Conservation (phyloP, 306 rosid genomes). For the Begonia peltatifolia region DNA sequence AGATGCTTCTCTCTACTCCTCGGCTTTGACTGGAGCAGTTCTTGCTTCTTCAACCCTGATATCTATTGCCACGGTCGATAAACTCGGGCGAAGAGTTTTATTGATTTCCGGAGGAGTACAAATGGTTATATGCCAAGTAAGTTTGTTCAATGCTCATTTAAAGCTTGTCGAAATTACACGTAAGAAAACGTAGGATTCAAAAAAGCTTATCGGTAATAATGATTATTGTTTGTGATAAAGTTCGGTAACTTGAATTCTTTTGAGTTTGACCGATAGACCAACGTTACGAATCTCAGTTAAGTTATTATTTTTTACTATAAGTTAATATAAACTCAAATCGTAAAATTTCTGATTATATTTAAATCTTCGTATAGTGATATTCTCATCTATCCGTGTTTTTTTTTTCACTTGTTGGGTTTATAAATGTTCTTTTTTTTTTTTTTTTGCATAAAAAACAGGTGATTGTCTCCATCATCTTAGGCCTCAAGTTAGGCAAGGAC, state of each 20-base stretch:
- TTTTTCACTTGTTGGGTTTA: neutral
- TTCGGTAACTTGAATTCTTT: too few species aligned
- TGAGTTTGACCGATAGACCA: too few species aligned
- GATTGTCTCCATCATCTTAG: conserved; percentile 55
- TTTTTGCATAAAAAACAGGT: conserved; percentile 28
- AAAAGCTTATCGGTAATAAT: too few species aligned
- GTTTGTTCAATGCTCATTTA: neutral
- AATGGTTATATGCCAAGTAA: conserved; percentile 81
- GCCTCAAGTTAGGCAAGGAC: conserved; percentile 44
- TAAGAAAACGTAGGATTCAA: too few species aligned
- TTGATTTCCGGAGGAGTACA: conserved; percentile 79
- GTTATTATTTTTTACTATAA: too few species aligned
- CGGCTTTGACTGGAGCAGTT: conserved; percentile 85
- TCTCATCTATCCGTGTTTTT: neutral
- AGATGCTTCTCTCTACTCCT: conserved; percentile 67
- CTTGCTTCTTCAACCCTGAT: conserved; percentile 61
- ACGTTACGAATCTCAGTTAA: too few species aligned
- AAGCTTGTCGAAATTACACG: too few species aligned
- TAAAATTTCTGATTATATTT: too few species aligned
- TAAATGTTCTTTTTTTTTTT: neutral
- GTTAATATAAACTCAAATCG: too few species aligned
- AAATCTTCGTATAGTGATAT: too few species aligned
- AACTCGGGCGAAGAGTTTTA: conserved; percentile 52
- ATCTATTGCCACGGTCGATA: conserved; percentile 75
- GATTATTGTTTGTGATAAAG: too few species aligned